phyloP scores from a whole-genome alignment of 1,139 yeast genomes.

The Yamadazyma membranifaciens region DNA sequence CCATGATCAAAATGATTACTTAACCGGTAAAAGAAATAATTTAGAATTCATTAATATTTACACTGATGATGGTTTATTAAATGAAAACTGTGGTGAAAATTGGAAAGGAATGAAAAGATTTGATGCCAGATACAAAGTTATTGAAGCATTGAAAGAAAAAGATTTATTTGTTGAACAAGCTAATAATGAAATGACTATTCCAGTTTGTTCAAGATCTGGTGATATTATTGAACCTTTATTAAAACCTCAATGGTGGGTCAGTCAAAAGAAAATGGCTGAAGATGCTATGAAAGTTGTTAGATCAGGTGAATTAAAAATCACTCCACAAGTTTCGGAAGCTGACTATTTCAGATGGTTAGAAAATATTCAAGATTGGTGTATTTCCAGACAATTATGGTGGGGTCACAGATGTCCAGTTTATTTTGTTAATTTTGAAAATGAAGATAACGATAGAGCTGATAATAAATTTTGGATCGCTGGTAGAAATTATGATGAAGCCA shows the following conservation, averaged over 20 bases:
- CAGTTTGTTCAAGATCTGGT: slow-evolving; percentile 92
- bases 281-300: slow-evolving; percentile 86
- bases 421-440: slow-evolving; percentile 78
- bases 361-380: slow-evolving; percentile 99
- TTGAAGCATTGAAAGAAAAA: slow-evolving; percentile 72
- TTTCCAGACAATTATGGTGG: slow-evolving; percentile 99
- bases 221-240: slow-evolving; percentile 94
- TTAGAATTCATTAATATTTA: slow-evolving; percentile 85
- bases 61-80: slow-evolving; percentile 88
- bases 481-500: slow-evolving; percentile 77
- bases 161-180: slow-evolving; percentile 80
- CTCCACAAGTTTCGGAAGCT: slow-evolving; percentile 86
- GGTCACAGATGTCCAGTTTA: slow-evolving; percentile 99
- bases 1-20: slow-evolving; percentile 96
- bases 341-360: slow-evolving; percentile 97
- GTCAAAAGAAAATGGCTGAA: slow-evolving; percentile 85
- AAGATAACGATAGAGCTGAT: slow-evolving; percentile 56
- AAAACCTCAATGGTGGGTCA: slow-evolving; percentile 99
- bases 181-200: slow-evolving; percentile 95
- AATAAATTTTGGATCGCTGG: slow-evolving; percentile 92
- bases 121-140: slow-evolving; percentile 86
- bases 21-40: slow-evolving; percentile 90
- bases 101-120: slow-evolving; percentile 91
- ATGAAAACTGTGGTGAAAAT: slow-evolving; percentile 86
- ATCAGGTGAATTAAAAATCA: slow-evolving; percentile 75